These are phyloP conservation scores for Phtheirospermum japonicum DNA, from an alignment of 257 asterid genomes.

Conservation along the genomic window DNA sequence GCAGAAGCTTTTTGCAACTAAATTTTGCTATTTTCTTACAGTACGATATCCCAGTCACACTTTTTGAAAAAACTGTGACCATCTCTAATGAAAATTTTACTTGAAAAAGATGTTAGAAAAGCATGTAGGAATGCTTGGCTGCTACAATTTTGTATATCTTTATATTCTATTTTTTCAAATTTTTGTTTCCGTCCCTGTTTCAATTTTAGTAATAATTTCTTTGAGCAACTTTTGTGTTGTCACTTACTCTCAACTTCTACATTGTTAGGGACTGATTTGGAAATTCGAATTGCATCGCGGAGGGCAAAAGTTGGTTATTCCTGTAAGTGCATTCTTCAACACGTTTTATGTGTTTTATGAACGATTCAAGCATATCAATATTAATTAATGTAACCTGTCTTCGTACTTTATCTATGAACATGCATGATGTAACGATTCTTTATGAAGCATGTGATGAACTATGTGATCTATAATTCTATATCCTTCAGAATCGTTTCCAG, in stretches of 20 bases:
- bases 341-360: slow-evolving; percentile 6
- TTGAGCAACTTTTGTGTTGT: neutral
- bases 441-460: slow-evolving; percentile 13
- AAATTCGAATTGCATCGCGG: slow-evolving; percentile 90
- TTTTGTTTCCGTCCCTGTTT: slow-evolving; percentile 7
- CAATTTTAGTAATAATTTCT: neutral
- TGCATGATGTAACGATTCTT: slow-evolving; percentile 11
- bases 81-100: slow-evolving; percentile 10
- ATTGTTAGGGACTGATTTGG: slow-evolving; percentile 76
- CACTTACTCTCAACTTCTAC: slow-evolving; percentile 21
- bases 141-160: neutral
- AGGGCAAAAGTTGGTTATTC: slow-evolving; percentile 86
- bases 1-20: slow-evolving; percentile 1
- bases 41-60: neutral
- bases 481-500: slow-evolving; percentile 12
- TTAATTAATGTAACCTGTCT: slow-evolving; percentile 6
- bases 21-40: slow-evolving; percentile 9
- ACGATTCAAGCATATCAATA: slow-evolving; percentile 2
- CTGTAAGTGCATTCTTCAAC: slow-evolving; percentile 63
- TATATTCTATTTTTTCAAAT: slow-evolving; percentile 4
- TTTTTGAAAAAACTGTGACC: neutral
- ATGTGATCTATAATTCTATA: slow-evolving; percentile 17
- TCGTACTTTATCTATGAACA: slow-evolving; percentile 5
- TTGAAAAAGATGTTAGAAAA: slow-evolving; percentile 11
- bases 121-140: slow-evolving; percentile 6